phyloP scores from a whole-genome alignment of 495 filamentous ascomycete species.

The Cercophora scortea region DNA sequence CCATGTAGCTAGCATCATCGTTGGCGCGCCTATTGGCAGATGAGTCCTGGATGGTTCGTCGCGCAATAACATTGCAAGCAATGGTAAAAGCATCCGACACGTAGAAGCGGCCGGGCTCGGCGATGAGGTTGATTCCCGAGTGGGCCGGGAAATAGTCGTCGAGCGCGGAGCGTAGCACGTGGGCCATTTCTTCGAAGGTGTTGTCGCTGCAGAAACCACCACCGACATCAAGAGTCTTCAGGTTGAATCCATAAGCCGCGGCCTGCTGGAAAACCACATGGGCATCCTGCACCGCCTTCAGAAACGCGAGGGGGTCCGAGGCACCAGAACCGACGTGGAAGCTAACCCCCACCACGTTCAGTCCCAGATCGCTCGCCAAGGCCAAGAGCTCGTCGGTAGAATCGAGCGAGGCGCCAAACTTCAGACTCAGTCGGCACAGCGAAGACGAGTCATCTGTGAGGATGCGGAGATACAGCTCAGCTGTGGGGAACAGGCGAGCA shows the following conservation, averaged over 20 bases:
- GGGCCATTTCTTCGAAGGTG: slow-evolving; percentile 85
- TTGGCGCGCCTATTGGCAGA: slow-evolving; percentile 21
- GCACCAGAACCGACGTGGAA: slow-evolving; percentile 98
- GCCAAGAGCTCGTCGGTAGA: slow-evolving; percentile 67
- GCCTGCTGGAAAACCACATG: slow-evolving; percentile 87
- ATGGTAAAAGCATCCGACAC: slow-evolving; percentile 88
- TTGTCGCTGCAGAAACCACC: slow-evolving; percentile 77
- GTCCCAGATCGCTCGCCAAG: slow-evolving; percentile 76
- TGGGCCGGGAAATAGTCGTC: slow-evolving; percentile 80
- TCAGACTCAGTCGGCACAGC: slow-evolving; percentile 88
- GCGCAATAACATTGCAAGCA: slow-evolving; percentile 91
- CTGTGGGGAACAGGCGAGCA: slow-evolving; percentile 78
- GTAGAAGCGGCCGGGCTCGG: slow-evolving; percentile 93
- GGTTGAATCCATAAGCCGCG: slow-evolving; percentile 61
- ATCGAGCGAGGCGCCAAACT: slow-evolving; percentile 89
- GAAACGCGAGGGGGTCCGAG: slow-evolving; percentile 78
- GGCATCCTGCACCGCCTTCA: slow-evolving; percentile 84
- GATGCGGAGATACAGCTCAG: slow-evolving; percentile 89
- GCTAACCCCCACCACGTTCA: slow-evolving; percentile 92
- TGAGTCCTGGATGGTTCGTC: slow-evolving; percentile 62
- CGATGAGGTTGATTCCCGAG: slow-evolving; percentile 70
- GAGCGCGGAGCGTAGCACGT: slow-evolving; percentile 67
- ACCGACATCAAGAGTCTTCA: slow-evolving; percentile 88
- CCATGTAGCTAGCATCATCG: slow-evolving; percentile 69
- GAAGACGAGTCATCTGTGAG: slow-evolving; percentile 92